Base-by-base conservation (phyloP, 352 stramenopile genomes). In the Elongisporangium undulatum region DNA sequence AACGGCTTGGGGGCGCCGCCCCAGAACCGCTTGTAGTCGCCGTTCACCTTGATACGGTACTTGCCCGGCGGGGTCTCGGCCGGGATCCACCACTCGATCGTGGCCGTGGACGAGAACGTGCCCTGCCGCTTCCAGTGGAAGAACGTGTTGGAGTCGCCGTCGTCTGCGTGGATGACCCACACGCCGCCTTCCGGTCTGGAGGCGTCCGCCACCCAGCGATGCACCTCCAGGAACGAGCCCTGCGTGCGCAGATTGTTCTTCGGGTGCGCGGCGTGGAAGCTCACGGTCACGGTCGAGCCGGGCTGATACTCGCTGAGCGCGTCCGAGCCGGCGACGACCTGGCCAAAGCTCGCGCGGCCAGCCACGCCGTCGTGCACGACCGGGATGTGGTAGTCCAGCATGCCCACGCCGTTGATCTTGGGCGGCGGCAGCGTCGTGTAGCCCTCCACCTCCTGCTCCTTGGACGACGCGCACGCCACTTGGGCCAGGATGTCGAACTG, bases 221-320 rank as follows among this genome's bases (percentile, higher is more conserved):
- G 80, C 12, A 95, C 76, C 60, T 92, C 83, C 2, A 93, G 54
- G 57, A 94, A 95, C 48, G 84, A 91, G 9, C 78, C 69, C 55
- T 94, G 82, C 0, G 72, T 92, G 29, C 77, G 72, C 49, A 95
- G 59, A 29, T 89, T 85, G 69, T 95, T 95, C 62, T 93, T 93
- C 3, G 85, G 86, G 51, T 95, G 84, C 8, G 80, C 84, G 17
- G 75, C 84, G 49, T 92, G 75, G 66, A 95, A 95, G 22, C 65
- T 67, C 20, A 82, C 75, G 8, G 69, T 75, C 17, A 89, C 82
- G 0, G 77, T 89, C 15, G 75, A 73, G 4, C 74, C 82, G 1
- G 64, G 71, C 6, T 52, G 56, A 49, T 86, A 89, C 45, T 78
- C 61, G 4, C 66, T 69, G 23, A 75, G 61, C 3, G 71, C 75